Evolutionary conservation across 805 yeast species (phyloP), one percentile per base, ranked within the genome.

Genomic region (Myxozyma neglecta): DNA sequence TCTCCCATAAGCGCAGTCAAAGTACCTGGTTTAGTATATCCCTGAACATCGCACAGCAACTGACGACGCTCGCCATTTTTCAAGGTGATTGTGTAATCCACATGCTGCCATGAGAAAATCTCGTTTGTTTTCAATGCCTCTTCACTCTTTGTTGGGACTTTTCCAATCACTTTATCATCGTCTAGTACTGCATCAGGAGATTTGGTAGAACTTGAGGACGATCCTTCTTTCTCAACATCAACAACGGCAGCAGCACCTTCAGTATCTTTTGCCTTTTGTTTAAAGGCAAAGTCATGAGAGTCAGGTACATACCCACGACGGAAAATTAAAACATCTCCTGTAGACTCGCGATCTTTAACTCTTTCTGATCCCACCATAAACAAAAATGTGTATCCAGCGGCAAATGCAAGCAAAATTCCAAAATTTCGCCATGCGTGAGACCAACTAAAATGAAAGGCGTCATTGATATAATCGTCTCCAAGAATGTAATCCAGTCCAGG

Each of bases 1-100:
- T 87, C 88, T 70, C 94, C 94, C 92, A 88, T 87, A 60, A 88
- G 78, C 5, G 93, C 93, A 43, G 92, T 87, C 73, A 88, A 78
- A 60, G 88, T 87, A 69, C 93, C 93, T 18, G 93, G 93, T 70
- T 85, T 85, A 58, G 87, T 90, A 79, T 85, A 88, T 53, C 93
- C 93, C 69, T 82, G 83, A 52, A 84, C 83, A 69, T 79, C 77
- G 66, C 80, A 75, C 57, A 84, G 74, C 37, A 75, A 69, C 53
- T 75, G 69, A 48, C 81, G 70, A 6, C 71, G 64, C 47, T 73
- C 74, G 3, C 77, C 77, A 66, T 72, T 75, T 29, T 65, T 57
- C 53, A 78, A 65, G 60, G 83, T 83, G 66, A 87, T 82, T 39
- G 78, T 79, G 69, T 85, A 87, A 66, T 80, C 76, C 13, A 87